Conservation (phyloP, 1,139 yeast species). For the Diutina rugosa region DNA sequence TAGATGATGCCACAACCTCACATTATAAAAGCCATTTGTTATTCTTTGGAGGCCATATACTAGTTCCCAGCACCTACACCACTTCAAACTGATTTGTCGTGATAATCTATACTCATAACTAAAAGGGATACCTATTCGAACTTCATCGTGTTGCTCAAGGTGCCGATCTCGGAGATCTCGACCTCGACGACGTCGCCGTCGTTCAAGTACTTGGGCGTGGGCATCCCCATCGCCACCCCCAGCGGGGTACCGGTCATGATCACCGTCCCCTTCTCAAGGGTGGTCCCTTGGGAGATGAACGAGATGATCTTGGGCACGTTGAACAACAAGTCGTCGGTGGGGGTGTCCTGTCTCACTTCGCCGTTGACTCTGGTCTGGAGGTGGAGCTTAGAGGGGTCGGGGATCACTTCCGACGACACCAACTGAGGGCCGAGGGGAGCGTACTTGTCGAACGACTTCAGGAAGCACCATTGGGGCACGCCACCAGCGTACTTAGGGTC, state of each 20-base stretch:
- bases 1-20: too few species aligned
- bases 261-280: slow-evolving; percentile 34
- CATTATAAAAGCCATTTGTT: too few species aligned
- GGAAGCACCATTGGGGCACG: slow-evolving; percentile 37
- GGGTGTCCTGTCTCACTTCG: slow-evolving; percentile 27
- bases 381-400: slow-evolving; percentile 11
- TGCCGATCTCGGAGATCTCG: slow-evolving; percentile 28
- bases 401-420: slow-evolving; percentile 21
- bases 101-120: background rate
- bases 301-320: slow-evolving; percentile 29
- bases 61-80: background rate
- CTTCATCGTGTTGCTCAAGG: slow-evolving; percentile 6
- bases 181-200: slow-evolving; percentile 34
- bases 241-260: slow-evolving; percentile 42
- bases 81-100: background rate
- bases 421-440: slow-evolving; percentile 43
- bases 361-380: slow-evolving; percentile 29
- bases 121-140: background rate
- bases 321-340: slow-evolving; percentile 37
- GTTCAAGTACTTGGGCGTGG: slow-evolving; percentile 28
- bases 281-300: slow-evolving; percentile 38
- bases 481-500: slow-evolving; percentile 8
- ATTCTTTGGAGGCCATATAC: too few species aligned
- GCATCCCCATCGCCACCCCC: slow-evolving; percentile 31
- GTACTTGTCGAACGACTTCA: slow-evolving; percentile 43